A percentile compares a stretch with the other conserved stretches of the same genome.
Evolutionary conservation across 768 basidiomycete species (phyloP).

Genomic region (Boletus edulis): DNA sequence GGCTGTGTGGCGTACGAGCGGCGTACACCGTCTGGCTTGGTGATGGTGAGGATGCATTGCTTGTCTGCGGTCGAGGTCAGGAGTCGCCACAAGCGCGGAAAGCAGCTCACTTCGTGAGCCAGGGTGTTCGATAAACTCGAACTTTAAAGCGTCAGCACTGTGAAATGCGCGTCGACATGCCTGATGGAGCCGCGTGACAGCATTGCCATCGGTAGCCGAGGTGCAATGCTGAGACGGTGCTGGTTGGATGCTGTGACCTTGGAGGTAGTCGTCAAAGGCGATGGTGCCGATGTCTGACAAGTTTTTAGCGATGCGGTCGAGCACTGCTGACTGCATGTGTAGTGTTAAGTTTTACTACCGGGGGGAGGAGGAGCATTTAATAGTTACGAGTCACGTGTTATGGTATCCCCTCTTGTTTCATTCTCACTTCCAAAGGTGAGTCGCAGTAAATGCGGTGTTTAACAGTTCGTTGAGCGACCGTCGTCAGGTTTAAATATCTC

Average conservation of each 20-base stretch:
- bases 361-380: neutral
- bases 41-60: constrained; percentile 61
- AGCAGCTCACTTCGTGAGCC: constrained; percentile 34
- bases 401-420: neutral
- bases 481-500: too few relatives aligned
- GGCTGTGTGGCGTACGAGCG: constrained; percentile 55
- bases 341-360: too few relatives aligned
- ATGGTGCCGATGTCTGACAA: constrained; percentile 29
- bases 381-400: neutral
- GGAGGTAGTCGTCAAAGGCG: constrained; percentile 27
- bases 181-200: constrained; percentile 39
- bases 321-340: too few relatives aligned
- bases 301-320: constrained; percentile 26
- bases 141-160: constrained; percentile 40
- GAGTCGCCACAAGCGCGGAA: neutral
- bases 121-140: constrained; percentile 45
- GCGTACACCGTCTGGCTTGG: constrained; percentile 47
- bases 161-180: constrained; percentile 43
- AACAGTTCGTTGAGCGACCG: too few relatives aligned
- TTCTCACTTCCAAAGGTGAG: too few relatives aligned
- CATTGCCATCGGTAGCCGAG: constrained; percentile 8
- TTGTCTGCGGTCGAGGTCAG: constrained; percentile 39
- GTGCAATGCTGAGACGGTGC: neutral
- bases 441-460: too few relatives aligned
- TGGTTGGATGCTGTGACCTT: neutral